Evolutionary conservation across 176 grass and related monocot genomes (phyloP).

Genomic region (Carex myosuroides): DNA sequence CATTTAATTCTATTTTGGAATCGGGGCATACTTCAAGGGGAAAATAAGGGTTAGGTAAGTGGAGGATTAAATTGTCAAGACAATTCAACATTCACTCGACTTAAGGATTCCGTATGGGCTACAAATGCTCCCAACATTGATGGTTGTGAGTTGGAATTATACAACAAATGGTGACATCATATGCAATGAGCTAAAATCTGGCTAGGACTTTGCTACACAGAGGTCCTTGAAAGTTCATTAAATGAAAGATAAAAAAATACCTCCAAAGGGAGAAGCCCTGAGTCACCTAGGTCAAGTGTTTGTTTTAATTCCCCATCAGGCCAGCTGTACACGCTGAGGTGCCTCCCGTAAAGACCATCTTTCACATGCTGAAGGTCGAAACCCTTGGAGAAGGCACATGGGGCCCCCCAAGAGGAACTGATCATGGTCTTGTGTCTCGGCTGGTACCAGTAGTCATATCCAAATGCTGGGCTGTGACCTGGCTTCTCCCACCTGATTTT

Average conservation of each 20-base stretch:
- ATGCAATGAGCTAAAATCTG: background rate
- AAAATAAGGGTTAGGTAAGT: background rate
- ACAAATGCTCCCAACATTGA: background rate
- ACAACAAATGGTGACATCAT: background rate
- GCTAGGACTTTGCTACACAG: background rate
- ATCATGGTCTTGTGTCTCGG: constrained; percentile 96
- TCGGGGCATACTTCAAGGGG: background rate
- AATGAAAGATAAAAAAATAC: constrained; percentile 23
- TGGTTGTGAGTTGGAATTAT: background rate
- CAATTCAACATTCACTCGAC: too few relatives aligned
- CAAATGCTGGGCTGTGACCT: constrained; percentile 71
- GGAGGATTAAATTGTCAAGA: background rate
- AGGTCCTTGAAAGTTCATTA: background rate
- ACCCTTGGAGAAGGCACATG: constrained; percentile 56
- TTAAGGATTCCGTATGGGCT: background rate
- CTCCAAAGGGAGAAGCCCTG: constrained; percentile 75
- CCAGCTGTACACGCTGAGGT: constrained; percentile 88
- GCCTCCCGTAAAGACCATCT: constrained; percentile 82
- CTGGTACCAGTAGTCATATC: constrained; percentile 96
- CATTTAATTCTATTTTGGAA: background rate
- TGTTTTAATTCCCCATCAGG: constrained; percentile 86
- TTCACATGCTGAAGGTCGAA: constrained; percentile 82
- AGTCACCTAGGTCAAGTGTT: constrained; percentile 59
- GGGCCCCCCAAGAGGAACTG: constrained; percentile 86
- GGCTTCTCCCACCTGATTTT: constrained; percentile 80